A percentile compares a stretch with the other conserved stretches of the same genome.
phyloP scores from a whole-genome alignment of 2,329 filamentous ascomycete species.

The Sarocladium oryzae region DNA sequence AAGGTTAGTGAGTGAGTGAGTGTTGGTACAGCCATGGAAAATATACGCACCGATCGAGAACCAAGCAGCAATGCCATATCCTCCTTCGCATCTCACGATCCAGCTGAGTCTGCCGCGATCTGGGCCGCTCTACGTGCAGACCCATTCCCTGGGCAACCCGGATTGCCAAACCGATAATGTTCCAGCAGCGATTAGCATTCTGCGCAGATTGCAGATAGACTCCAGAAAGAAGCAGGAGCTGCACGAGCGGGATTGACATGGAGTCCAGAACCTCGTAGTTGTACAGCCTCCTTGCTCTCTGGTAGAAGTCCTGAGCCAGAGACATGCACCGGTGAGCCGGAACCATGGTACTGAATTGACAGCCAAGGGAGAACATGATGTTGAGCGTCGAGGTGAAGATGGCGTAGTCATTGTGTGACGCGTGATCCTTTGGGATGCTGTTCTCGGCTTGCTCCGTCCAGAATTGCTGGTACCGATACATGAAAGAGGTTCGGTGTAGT shows the following conservation, averaged over 20 bases:
- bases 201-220: conserved; percentile 34
- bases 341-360: conserved; percentile 21
- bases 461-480: conserved; percentile 5
- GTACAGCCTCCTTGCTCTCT: conserved; percentile 24
- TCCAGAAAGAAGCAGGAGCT: conserved; percentile 31
- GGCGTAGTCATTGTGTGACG: background rate
- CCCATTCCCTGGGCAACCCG: conserved; percentile 34
- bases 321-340: conserved; percentile 8
- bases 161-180: conserved; percentile 33
- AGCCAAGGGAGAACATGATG: conserved; percentile 34
- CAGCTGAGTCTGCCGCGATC: conserved; percentile 15
- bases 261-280: conserved; percentile 26
- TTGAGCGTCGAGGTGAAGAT: conserved; percentile 26
- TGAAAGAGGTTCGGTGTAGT: background rate
- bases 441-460: conserved; percentile 1
- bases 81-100: conserved; percentile 29
- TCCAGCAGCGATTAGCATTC: conserved; percentile 35
- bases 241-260: conserved; percentile 31
- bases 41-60: conserved; percentile 27
- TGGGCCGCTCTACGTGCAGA: conserved; percentile 25
- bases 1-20: no score
- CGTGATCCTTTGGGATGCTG: background rate
- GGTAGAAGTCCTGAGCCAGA: conserved; percentile 24
- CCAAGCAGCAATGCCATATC: conserved; percentile 34
- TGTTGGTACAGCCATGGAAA: no score